phyloP scores from a whole-genome alignment of 495 filamentous ascomycete species.

The Staphylotrichum tortipilum region DNA sequence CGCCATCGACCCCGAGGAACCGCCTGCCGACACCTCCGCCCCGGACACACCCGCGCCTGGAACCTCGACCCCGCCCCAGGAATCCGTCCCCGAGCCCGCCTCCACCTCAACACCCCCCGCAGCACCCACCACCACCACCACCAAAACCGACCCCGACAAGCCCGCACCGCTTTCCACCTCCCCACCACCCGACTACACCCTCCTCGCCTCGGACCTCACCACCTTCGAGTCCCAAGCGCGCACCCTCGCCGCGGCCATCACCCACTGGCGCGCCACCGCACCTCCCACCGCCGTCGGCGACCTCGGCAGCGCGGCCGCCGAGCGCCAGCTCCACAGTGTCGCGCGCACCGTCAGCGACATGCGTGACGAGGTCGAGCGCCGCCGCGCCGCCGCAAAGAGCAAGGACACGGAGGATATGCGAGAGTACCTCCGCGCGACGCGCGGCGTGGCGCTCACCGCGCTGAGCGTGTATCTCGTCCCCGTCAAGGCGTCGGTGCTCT shows the following conservation, averaged over 20 bases:
- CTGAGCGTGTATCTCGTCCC: conserved; percentile 51
- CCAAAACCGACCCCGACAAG: not conserved
- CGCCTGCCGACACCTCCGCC: not conserved
- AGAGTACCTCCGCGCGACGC: conserved; percentile 45
- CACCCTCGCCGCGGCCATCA: conserved; percentile 13
- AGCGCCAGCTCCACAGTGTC: conserved; percentile 8
- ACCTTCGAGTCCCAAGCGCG: conserved; percentile 13
- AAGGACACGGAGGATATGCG: conserved; percentile 21
- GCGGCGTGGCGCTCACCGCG: conserved; percentile 44
- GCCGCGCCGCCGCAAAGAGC: not conserved
- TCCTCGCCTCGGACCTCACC: conserved; percentile 17
- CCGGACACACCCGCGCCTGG: not conserved
- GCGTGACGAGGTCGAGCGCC: conserved; percentile 18
- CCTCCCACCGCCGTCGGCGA: not conserved
- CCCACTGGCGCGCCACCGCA: conserved; percentile 6
- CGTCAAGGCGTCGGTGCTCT: conserved; percentile 44
- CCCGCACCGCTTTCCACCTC: conserved; percentile 8
- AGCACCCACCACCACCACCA: no score
- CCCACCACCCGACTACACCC: conserved; percentile 16
- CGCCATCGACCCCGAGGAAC: conserved; percentile 21
- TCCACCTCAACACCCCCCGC: no score
- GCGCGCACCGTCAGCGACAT: conserved; percentile 15
- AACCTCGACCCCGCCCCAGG: not conserved
- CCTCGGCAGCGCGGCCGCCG: conserved; percentile 14
- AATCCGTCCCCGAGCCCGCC: no score